These are phyloP conservation scores for Pestalotiopsis sp. DNA, from an alignment of 2,329 filamentous ascomycete species.

Conservation along the genomic window DNA sequence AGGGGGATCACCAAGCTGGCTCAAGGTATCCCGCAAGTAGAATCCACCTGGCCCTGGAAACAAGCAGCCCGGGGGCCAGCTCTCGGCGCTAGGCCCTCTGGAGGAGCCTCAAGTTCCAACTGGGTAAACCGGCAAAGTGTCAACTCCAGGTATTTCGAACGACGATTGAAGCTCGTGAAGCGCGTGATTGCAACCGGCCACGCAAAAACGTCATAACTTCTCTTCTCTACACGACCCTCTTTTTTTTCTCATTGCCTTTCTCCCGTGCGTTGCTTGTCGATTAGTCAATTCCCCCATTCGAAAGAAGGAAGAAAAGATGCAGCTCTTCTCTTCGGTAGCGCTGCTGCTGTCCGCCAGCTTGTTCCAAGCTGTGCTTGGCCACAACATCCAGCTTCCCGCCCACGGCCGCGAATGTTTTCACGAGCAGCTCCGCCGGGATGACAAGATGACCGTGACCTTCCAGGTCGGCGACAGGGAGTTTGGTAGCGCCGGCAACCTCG, in stretches of 20 bases:
- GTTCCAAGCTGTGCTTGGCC: conserved; percentile 61
- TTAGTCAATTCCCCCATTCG: neutral
- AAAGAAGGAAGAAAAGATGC: conserved; percentile 35
- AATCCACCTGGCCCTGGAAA: neutral
- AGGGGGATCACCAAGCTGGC: neutral
- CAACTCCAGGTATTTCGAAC: conserved; percentile 11
- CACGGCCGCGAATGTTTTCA: conserved; percentile 98
- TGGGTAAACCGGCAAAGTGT: conserved; percentile 14
- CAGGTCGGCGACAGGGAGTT: conserved; percentile 97
- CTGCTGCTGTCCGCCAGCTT: conserved; percentile 55
- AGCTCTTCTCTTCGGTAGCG: conserved; percentile 44
- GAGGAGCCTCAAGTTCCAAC: conserved; percentile 1
- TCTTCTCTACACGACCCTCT: neutral
- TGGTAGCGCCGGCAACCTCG: conserved; percentile 88
- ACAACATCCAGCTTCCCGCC: conserved; percentile 94
- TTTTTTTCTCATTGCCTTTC: neutral
- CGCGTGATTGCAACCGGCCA: neutral
- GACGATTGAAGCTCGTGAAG: conserved; percentile 8
- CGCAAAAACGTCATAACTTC: conserved; percentile 4
- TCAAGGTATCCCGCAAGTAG: conserved; percentile 8
- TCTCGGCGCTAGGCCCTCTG: conserved; percentile 5
- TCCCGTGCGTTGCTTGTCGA: neutral
- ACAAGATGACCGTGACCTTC: conserved; percentile 98
- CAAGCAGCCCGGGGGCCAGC: neutral
- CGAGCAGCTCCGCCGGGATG: conserved; percentile 87